Evolutionary conservation across 495 filamentous ascomycete species (phyloP).

Genomic region (Trypethelium eluteriae): DNA sequence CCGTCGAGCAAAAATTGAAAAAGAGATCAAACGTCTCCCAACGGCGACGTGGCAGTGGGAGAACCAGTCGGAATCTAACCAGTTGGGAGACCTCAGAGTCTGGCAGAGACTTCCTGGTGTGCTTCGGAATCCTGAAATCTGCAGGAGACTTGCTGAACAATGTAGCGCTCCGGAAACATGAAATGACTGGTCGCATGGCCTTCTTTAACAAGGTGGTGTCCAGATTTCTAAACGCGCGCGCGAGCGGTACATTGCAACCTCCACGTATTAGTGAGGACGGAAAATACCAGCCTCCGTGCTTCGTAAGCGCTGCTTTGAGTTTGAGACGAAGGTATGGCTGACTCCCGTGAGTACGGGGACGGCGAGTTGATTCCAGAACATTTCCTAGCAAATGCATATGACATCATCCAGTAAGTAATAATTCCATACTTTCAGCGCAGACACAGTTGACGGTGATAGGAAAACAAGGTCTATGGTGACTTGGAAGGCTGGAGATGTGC

Average conservation of each 20-base stretch:
- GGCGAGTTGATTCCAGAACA: conserved; percentile 14
- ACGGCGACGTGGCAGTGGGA: conserved; percentile 15
- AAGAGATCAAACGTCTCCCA: conserved; percentile 16
- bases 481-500: conserved; percentile 14
- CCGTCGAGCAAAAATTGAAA: conserved; percentile 16
- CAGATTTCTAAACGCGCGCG: conserved; percentile 16
- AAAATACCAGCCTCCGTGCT: conserved; percentile 13
- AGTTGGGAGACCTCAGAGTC: conserved; percentile 16
- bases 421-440: not conserved
- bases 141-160: not conserved
- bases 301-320: not conserved
- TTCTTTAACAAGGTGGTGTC: conserved; percentile 18
- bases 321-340: not conserved
- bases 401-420: conserved; percentile 10
- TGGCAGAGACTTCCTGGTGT: conserved; percentile 17
- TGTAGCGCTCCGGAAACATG: not conserved
- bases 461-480: conserved; percentile 11
- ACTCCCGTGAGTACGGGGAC: conserved; percentile 13
- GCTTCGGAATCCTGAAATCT: not conserved
- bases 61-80: conserved; percentile 14
- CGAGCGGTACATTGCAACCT: conserved; percentile 9
- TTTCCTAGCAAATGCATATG: conserved; percentile 14
- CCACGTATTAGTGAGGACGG: conserved; percentile 14
- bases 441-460: not conserved
- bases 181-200: conserved; percentile 2